phyloP scores from a whole-genome alignment of 441 rosid species.

The Croton setiger region DNA sequence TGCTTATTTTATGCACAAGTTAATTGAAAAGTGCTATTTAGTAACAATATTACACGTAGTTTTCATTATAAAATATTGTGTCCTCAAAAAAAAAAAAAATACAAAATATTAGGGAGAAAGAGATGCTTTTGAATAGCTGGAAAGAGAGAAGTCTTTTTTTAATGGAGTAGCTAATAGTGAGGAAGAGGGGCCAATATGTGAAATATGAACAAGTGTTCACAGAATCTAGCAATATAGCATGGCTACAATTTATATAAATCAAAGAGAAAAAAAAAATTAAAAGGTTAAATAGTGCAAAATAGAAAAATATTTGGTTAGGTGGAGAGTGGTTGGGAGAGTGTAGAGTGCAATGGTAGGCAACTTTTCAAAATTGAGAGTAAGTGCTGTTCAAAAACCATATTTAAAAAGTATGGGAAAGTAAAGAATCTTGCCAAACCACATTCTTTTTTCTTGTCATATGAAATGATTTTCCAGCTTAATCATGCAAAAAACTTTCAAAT shows the following conservation, averaged over 20 bases:
- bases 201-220: conserved; percentile 9
- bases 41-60: too few species aligned
- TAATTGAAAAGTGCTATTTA: too few species aligned
- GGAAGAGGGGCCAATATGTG: not conserved
- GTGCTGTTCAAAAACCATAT: conserved; percentile 26
- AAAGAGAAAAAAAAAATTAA: not conserved
- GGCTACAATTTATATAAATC: not conserved
- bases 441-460: not conserved
- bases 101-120: too few species aligned
- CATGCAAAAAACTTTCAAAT: too few species aligned
- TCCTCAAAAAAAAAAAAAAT: too few species aligned
- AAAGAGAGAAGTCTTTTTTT: conserved; percentile 34
- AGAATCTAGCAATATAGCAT: conserved; percentile 17
- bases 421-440: conserved; percentile 19
- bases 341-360: conserved; percentile 40
- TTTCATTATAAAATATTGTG: too few species aligned
- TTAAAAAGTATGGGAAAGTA: conserved; percentile 29
- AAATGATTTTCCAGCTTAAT: not conserved
- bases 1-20: too few species aligned
- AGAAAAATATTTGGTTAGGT: conserved; percentile 22
- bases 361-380: conserved; percentile 23
- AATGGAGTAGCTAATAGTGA: conserved; percentile 11
- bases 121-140: conserved; percentile 2
- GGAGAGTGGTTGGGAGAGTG: conserved; percentile 22
- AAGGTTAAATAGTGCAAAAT: conserved; percentile 2